Evolutionary conservation across 176 grass and related monocot genomes (phyloP).

Genomic region (sorghum (Sorghum bicolor)): DNA sequence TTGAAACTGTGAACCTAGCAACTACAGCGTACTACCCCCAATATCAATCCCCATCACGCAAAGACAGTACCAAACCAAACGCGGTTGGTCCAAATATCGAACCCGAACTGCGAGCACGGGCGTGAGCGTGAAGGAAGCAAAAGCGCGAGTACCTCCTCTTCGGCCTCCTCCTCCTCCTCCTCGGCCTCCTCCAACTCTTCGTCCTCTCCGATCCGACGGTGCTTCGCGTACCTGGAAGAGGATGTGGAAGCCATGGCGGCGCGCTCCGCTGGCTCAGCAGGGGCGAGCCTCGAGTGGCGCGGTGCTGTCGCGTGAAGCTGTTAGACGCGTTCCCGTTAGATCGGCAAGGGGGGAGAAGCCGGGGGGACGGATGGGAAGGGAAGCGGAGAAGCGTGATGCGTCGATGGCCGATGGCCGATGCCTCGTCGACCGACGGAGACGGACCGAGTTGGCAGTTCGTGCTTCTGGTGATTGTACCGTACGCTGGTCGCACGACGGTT

Average conservation of each 20-base stretch:
- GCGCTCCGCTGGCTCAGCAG: background rate
- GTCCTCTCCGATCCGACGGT: conserved; percentile 51
- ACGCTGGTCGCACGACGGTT: background rate
- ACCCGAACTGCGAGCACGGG: background rate
- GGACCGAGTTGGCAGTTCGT: conserved; percentile 10
- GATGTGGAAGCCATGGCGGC: conserved; percentile 45
- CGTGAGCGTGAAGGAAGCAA: background rate
- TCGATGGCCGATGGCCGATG: conserved; percentile 14
- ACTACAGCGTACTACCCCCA: background rate
- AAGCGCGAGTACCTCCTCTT: conserved; percentile 49
- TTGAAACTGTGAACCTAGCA: background rate
- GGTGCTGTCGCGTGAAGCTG: background rate
- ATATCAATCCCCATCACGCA: conserved; percentile 7
- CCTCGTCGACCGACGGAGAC: conserved; percentile 30
- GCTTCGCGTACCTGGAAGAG: conserved; percentile 62
- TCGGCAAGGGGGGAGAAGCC: conserved; percentile 34
- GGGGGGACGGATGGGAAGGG: background rate
- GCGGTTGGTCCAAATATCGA: background rate
- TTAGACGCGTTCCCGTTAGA: conserved; percentile 25
- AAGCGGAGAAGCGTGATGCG: conserved; percentile 17
- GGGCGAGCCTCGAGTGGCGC: background rate
- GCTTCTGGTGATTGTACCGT: background rate
- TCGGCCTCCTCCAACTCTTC: conserved; percentile 33
- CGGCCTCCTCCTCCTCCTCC: conserved; percentile 35
- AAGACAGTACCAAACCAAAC: background rate